Evolutionary conservation across 2,329 filamentous ascomycete genomes (phyloP).

Genomic region (Hymenoscyphus repandus): DNA sequence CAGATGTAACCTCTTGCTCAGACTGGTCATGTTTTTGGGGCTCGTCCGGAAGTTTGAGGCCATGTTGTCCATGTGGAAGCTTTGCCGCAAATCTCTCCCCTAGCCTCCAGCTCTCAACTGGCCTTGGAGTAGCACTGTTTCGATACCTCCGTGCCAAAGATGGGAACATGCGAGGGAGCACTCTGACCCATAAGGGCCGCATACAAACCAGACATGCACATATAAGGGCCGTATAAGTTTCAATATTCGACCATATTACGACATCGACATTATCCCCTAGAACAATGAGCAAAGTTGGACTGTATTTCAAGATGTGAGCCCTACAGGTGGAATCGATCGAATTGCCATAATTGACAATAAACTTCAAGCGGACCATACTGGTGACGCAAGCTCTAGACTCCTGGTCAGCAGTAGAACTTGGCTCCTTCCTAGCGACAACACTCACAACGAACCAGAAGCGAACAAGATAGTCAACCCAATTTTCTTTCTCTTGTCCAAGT

Average conservation of each 20-base stretch:
- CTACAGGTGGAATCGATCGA: conserved; percentile 19
- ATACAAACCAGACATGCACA: conserved; percentile 20
- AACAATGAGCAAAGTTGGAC: background rate
- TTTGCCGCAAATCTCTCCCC: too few relatives aligned
- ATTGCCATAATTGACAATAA: conserved; percentile 39
- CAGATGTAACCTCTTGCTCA: too few relatives aligned
- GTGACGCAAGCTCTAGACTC: conserved; percentile 39
- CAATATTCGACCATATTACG: conserved; percentile 10
- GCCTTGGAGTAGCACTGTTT: too few relatives aligned
- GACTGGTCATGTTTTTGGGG: too few relatives aligned
- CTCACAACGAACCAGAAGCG: conserved; percentile 60
- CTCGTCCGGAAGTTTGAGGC: too few relatives aligned
- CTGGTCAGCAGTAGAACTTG: conserved; percentile 3
- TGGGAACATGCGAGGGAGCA: conserved; percentile 11
- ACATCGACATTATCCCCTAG: conserved; percentile 7
- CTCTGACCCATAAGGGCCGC: conserved; percentile 17
- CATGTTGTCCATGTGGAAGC: too few relatives aligned
- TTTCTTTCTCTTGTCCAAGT: conserved; percentile 59
- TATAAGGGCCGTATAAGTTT: conserved; percentile 22
- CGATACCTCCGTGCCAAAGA: background rate
- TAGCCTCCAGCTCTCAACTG: too few relatives aligned
- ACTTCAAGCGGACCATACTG: conserved; percentile 58
- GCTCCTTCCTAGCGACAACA: conserved; percentile 17
- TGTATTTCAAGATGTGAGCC: background rate
- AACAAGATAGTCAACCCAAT: conserved; percentile 62